Conservation (phyloP, 2,329 filamentous ascomycete species). For the Alternaria novae-zelandiae region DNA sequence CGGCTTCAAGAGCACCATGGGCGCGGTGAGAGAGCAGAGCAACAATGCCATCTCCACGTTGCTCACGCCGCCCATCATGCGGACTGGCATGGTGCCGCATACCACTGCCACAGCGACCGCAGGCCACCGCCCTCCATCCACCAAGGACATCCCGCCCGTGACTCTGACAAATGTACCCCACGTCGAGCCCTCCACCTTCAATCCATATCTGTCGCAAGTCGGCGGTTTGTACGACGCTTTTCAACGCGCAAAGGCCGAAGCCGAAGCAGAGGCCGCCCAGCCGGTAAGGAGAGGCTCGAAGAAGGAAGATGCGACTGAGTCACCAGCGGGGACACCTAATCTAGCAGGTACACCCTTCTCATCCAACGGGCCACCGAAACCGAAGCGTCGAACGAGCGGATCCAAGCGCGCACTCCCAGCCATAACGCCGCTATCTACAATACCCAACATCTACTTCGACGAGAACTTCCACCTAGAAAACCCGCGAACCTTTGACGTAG, state of each 20-base stretch:
- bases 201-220: slow-evolving; percentile 82
- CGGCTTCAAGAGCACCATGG: slow-evolving; percentile 62
- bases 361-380: slow-evolving; percentile 57
- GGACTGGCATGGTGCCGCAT: slow-evolving; percentile 84
- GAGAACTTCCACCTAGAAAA: slow-evolving; percentile 95
- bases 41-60: slow-evolving; percentile 95
- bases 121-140: slow-evolving; percentile 80
- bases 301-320: slow-evolving; percentile 51
- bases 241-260: slow-evolving; percentile 78
- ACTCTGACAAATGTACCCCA: slow-evolving; percentile 86
- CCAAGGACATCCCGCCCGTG: slow-evolving; percentile 91
- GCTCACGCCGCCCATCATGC: slow-evolving; percentile 87
- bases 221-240: slow-evolving; percentile 89
- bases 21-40: slow-evolving; percentile 72
- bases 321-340: slow-evolving; percentile 48
- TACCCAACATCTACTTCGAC: slow-evolving; percentile 92
- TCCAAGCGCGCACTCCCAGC: slow-evolving; percentile 70
- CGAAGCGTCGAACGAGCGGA: slow-evolving; percentile 59
- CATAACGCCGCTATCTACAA: slow-evolving; percentile 86
- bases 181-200: slow-evolving; percentile 80
- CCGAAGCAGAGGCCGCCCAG: slow-evolving; percentile 66
- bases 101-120: slow-evolving; percentile 72
- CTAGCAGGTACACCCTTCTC: slow-evolving; percentile 46
- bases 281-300: slow-evolving; percentile 55
- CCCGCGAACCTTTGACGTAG: slow-evolving; percentile 92